Evolutionary conservation across 371 early-diverging fungal genomes (phyloP), one percentile per base, ranked within the genome.

Genomic region (Umbelopsis sp.): DNA sequence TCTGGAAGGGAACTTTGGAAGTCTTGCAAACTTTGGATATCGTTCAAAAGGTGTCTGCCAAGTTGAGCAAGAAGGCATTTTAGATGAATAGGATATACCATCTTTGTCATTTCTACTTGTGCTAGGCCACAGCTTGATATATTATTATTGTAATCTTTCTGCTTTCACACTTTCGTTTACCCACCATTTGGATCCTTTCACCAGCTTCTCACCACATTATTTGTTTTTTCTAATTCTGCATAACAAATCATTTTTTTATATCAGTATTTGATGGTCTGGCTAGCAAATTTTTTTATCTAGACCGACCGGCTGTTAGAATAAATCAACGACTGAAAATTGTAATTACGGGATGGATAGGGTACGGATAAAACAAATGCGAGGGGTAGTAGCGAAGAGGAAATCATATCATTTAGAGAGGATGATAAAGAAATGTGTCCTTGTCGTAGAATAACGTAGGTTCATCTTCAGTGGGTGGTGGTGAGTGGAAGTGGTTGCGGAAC

Each of bases 1-100:
- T 93, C 72, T 62, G 82, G 50, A 83, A 82, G 35, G 96, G 96
- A 29, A 86, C 90, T n/a, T 74, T 76, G 24, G 94, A 94, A 77
- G 93, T 94, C 44, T 76, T 93, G 63, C 74, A 77, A 29, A 78
- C 92, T 20, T 74, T 95, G 57, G 84, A 83, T 50, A 73, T 79
- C 46, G 87, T 93, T 38, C 78, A 88, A 57, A 85, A 85, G 70
- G 72, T 87, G 38, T 86, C 89, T 14, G 69, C 79, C 67, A 82
- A 87, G 75, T 69, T 89, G 29, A 76, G 76, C 68, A 80, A 84
- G 63, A 81, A 81, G 75, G 70, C 72, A 10, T 80, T 83, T 52
- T 83, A 74, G 50, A 65, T 37, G 24, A 41, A 53, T 44, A 6
- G 5, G 48, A 12, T 18, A 53, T 0, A 7, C 29, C 22, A 14